Percentiles rank a stretch among this genome's conserved stretches.
Evolutionary conservation across 306 rosid genomes (phyloP).

Genomic region (Cicer chorassanicum): DNA sequence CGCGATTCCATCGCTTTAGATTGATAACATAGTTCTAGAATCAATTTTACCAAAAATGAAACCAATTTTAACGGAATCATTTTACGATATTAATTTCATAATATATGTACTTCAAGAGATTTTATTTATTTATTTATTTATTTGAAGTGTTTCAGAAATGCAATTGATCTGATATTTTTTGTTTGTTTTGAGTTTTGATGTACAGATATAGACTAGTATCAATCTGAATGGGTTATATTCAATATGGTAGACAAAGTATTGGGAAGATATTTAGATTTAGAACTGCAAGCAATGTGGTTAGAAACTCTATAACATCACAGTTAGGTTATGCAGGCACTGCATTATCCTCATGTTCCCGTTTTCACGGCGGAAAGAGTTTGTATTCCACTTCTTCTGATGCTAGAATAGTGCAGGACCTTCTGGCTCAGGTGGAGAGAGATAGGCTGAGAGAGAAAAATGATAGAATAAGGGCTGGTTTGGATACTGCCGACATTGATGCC

Average conservation of each 20-base stretch:
- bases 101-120: background rate
- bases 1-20: background rate
- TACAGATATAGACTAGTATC: background rate
- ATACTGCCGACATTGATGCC: conserved; percentile 68
- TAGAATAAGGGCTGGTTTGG: conserved; percentile 62
- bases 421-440: conserved; percentile 68
- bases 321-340: background rate
- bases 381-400: conserved; percentile 53
- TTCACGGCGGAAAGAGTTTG: conserved; percentile 37
- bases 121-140: background rate
- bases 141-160: conserved; percentile 12
- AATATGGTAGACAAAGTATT: conserved; percentile 32
- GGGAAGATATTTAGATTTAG: conserved; percentile 38
- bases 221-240: conserved; percentile 47
- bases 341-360: conserved; percentile 13
- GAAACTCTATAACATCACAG: conserved; percentile 44
- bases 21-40: background rate
- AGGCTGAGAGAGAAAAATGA: conserved; percentile 65
- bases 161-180: background rate
- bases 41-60: background rate
- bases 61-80: background rate
- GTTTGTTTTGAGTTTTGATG: background rate
- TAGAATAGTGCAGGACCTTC: conserved; percentile 57
- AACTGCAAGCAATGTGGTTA: conserved; percentile 43
- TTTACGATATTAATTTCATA: background rate